These are phyloP conservation scores for Colletotrichum musicola DNA, from an alignment of 2,329 filamentous ascomycete species.

Conservation along the genomic window DNA sequence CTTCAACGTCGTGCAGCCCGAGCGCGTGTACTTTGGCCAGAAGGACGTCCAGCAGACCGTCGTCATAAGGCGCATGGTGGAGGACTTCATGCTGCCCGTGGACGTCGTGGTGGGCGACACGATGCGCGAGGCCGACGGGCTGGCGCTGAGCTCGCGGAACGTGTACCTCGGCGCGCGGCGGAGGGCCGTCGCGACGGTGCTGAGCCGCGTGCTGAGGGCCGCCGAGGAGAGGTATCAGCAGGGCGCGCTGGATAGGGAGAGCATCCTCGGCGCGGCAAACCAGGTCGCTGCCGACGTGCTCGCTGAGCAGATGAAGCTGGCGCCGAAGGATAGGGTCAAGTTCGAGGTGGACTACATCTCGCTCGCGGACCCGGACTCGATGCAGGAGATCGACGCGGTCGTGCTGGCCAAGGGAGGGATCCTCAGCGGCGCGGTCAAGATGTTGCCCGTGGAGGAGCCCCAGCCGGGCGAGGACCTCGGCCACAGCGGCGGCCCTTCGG, in stretches of 20 bases:
- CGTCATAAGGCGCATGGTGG: constrained; percentile 86
- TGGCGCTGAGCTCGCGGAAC: constrained; percentile 93
- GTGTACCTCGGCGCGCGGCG: constrained; percentile 88
- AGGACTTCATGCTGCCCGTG: constrained; percentile 85
- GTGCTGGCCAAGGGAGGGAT: constrained; percentile 81
- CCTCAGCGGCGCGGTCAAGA: constrained; percentile 90
- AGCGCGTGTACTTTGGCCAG: constrained; percentile 90
- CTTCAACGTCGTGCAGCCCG: constrained; percentile 66
- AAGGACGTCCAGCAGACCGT: constrained; percentile 98
- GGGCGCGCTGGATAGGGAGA: constrained; percentile 66
- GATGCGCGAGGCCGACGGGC: constrained; percentile 80
- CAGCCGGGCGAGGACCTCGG: constrained; percentile 81
- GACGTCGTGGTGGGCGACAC: constrained; percentile 82
- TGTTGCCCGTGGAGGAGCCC: constrained; percentile 82
- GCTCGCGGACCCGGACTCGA: constrained; percentile 84
- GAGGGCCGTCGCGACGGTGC: constrained; percentile 77
- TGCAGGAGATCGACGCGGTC: constrained; percentile 81
- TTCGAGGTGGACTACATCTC: constrained; percentile 95
- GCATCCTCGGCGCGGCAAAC: constrained; percentile 80
- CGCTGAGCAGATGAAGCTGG: constrained; percentile 71
- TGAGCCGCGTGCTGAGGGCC: constrained; percentile 76
- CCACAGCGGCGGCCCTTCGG: constrained; percentile 76
- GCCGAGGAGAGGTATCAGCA: constrained; percentile 75
- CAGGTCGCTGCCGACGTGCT: constrained; percentile 67
- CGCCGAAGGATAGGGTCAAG: constrained; percentile 70